Base-by-base conservation (phyloP, 352 stramenopile species). In the Aphanomyces cochlioides region DNA sequence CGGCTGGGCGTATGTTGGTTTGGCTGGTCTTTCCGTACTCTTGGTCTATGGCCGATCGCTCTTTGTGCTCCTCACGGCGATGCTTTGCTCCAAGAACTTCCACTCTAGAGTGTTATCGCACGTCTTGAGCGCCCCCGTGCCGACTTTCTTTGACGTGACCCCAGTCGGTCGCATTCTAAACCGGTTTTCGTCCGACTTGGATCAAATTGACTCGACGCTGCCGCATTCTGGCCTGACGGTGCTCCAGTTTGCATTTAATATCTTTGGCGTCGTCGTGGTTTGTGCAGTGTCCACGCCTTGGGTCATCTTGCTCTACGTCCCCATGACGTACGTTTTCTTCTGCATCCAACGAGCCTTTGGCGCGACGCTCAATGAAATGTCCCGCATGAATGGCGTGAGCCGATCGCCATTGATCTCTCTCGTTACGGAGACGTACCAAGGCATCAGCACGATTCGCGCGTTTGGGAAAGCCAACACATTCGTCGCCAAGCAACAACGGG, bases 361-460 rank as follows among this genome's bases (percentile, higher is more conserved):
- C 5, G 80, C 82, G 56, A 87, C 82, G 13, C 87, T 81, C 38
- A 80, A 91, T 28, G 79, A 89, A 45, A 66, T 91, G 21, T 76
- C 89, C 56, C 79, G 81, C 0, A 72, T 89, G 7, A 84, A 93
- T 60, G 81, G 78, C 38, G 79, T 87, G 34, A 79, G 79, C 5
- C 80, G 82, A 40, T 81, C 84, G 47, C 96, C 95, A 5, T 84
- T 99, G 36, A 98, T 98, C 77, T 82, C 88, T 1, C 82, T 97
- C 66, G 90, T 98, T 45, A 90, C 81, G 1, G 90, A 99, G 75
- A 98, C 95, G 4, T 64, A 91, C 28, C 81, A 81, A 65, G 87
- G 87, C 10, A 68, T 93, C 48, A 78, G 77, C 38, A 89, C 84
- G 7, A 86, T 95, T 57, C 79, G 85, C 28, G 77, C 78, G 3